phyloP scores from a whole-genome alignment of 2,329 filamentous ascomycete species.

The Hortaea werneckii region DNA sequence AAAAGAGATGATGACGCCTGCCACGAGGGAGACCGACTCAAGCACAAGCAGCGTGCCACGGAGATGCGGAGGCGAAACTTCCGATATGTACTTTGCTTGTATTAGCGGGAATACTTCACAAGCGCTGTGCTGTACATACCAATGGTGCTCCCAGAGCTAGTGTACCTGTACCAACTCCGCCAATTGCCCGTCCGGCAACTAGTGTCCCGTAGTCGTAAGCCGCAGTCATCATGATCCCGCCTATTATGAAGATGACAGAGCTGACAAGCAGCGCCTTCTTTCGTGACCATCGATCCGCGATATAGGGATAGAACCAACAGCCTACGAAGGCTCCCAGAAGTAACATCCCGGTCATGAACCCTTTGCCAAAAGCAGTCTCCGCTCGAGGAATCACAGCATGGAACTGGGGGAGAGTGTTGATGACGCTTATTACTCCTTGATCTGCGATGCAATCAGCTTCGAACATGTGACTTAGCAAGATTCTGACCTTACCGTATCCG shows the following conservation, averaged over 20 bases:
- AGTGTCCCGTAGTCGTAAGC: constrained; percentile 12
- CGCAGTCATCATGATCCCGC: constrained; percentile 29
- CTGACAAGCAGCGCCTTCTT: neutral
- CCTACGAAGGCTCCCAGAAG: neutral
- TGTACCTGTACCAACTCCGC: constrained; percentile 14
- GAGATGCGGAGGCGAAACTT: constrained; percentile 24
- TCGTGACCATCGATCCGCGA: neutral
- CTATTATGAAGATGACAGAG: constrained; percentile 15
- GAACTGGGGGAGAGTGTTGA: neutral
- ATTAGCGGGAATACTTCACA: too few species aligned
- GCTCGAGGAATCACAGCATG: neutral
- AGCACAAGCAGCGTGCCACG: constrained; percentile 34
- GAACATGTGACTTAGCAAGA: neutral
- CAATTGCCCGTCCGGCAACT: constrained; percentile 14
- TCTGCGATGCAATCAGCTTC: neutral
- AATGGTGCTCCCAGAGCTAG: constrained; percentile 6
- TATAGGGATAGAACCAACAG: neutral
- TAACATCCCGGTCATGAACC: neutral
- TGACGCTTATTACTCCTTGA: neutral
- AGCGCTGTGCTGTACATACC: too few species aligned
- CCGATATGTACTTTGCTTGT: constrained; percentile 8
- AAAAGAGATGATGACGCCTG: constrained; percentile 39
- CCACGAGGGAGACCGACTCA: constrained; percentile 33
- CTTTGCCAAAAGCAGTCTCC: neutral
- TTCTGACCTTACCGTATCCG: constrained; percentile 24